A percentile compares a stretch with the other conserved stretches of the same genome.
Conservation (phyloP, 2,329 filamentous ascomycete species). For the Talaromyces albobiverticillius region DNA sequence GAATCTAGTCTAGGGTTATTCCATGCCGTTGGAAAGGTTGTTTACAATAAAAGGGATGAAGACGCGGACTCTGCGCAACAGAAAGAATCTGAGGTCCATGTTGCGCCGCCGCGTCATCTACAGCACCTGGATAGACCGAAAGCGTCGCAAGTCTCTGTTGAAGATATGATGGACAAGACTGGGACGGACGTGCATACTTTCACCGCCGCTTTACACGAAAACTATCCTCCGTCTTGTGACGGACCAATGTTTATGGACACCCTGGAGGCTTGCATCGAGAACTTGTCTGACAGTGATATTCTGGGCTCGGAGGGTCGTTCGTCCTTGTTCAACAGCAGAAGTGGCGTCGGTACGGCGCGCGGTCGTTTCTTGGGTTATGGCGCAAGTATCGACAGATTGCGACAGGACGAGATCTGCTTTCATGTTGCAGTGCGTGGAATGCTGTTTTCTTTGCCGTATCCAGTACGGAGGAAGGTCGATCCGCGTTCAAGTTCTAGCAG, state of each 20-base stretch:
- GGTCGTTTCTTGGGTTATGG: conserved; percentile 53
- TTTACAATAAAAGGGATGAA: conserved; percentile 88
- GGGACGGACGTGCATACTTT: conserved; percentile 92
- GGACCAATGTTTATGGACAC: conserved; percentile 68
- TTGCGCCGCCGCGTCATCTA: conserved; percentile 60
- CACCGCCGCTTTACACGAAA: conserved; percentile 86
- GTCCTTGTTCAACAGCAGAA: conserved; percentile 29
- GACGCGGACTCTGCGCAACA: conserved; percentile 42
- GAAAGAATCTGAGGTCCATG: conserved; percentile 42
- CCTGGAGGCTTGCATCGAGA: conserved; percentile 80
- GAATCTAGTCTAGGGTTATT: conserved; percentile 92
- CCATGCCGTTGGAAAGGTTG: conserved; percentile 90
- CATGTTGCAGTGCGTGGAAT: conserved; percentile 85
- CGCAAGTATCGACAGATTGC: conserved; percentile 68
- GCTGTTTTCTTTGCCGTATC: conserved; percentile 77
- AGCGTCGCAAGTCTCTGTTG: conserved; percentile 63
- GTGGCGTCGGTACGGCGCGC: conserved; percentile 54
- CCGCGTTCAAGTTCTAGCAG: conserved; percentile 26
- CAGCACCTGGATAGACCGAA: conserved; percentile 58
- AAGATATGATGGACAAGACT: conserved; percentile 84
- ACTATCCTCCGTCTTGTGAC: conserved; percentile 80
- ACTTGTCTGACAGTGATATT: conserved; percentile 83
- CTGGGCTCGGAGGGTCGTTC: conserved; percentile 65
- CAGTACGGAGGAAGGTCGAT: conserved; percentile 65
- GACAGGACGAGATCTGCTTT: conserved; percentile 92